Conservation (phyloP, 2,329 filamentous ascomycete species). For the Gnomoniopsis smithogilvyi region DNA sequence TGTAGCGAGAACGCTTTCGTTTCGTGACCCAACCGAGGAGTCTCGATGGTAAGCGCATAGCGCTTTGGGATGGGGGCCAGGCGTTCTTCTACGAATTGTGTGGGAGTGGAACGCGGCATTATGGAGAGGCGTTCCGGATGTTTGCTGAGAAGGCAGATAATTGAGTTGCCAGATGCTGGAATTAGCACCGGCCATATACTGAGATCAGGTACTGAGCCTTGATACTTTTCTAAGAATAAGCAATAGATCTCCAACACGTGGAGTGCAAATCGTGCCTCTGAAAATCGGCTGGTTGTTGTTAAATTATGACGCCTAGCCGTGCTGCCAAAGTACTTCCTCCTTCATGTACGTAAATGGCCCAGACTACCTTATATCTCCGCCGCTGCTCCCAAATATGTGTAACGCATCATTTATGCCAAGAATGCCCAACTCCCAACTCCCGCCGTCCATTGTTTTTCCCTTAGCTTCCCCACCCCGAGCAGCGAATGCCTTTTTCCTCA, state of each 20-base stretch:
- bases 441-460: background rate
- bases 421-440: constrained; percentile 10
- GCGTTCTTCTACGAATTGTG: background rate
- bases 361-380: background rate
- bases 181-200: background rate
- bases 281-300: background rate
- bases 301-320: background rate
- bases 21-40: background rate
- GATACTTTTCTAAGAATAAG: background rate
- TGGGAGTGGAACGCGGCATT: constrained; percentile 19
- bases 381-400: background rate
- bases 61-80: background rate
- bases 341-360: too few species aligned
- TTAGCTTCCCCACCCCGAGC: background rate
- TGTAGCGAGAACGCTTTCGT: constrained; percentile 30
- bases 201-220: background rate
- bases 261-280: background rate
- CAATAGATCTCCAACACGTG: background rate
- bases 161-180: constrained; percentile 1
- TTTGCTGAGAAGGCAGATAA: constrained; percentile 1
- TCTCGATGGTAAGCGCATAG: background rate
- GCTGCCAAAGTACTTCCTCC: too few species aligned
- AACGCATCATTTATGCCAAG: background rate
- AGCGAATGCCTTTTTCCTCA: background rate
- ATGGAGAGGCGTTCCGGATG: constrained; percentile 2